A percentile compares a stretch with the other conserved stretches of the same genome.
Evolutionary conservation across 106 monocot species (phyloP).

Genomic region (Acanthochlamys bracteata): DNA sequence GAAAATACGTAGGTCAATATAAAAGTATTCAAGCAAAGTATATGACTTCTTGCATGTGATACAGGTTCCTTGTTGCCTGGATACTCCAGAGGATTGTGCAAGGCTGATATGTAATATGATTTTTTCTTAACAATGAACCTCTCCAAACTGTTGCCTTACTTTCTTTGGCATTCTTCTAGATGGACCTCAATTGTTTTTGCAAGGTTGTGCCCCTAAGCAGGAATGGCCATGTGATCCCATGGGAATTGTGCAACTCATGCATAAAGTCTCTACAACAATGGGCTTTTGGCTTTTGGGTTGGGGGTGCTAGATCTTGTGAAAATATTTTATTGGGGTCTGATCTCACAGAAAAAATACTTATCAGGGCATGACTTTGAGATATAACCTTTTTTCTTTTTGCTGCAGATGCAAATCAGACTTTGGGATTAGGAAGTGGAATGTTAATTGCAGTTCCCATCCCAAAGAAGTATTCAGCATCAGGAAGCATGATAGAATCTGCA

Average conservation of each 20-base stretch:
- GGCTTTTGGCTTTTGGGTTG: no score
- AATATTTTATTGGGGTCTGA: no score
- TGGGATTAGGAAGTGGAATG: slow-evolving; percentile 64
- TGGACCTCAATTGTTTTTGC: no score
- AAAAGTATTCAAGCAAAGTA: background rate
- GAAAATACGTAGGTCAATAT: background rate
- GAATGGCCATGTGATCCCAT: no score
- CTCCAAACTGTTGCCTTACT: slow-evolving; percentile 1
- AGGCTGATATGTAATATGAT: slow-evolving; percentile 55
- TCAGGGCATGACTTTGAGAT: background rate
- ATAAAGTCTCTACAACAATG: background rate
- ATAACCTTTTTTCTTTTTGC: slow-evolving; percentile 4
- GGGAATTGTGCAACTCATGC: background rate
- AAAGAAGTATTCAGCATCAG: slow-evolving; percentile 69
- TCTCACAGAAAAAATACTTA: no score
- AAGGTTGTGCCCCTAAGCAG: no score
- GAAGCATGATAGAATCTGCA: slow-evolving; percentile 77
- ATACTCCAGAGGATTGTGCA: slow-evolving; percentile 84
- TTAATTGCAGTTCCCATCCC: slow-evolving; percentile 94
- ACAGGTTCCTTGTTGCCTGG: slow-evolving; percentile 76
- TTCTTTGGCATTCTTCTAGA: background rate
- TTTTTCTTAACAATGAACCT: slow-evolving; percentile 1
- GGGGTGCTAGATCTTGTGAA: no score
- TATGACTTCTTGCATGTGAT: background rate
- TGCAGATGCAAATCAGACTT: slow-evolving; percentile 68